Conservation (phyloP, 768 basidiomycete genomes). For the Lentinula sp. region DNA sequence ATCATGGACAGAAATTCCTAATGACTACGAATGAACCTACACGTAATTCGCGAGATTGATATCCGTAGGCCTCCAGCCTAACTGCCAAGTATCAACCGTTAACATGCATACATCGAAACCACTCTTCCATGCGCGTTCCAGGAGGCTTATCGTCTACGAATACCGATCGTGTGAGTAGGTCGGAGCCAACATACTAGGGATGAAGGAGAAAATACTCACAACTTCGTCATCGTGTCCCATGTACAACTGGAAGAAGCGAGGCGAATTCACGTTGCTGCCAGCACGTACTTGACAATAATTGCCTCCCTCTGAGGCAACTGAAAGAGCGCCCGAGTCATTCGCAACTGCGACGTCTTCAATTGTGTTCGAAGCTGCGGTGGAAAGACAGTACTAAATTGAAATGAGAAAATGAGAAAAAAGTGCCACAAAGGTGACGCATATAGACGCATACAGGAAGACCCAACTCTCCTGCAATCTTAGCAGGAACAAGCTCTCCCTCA, state of each 20-base stretch:
- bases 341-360: constrained; percentile 46
- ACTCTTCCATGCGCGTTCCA: constrained; percentile 38
- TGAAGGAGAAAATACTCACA: constrained; percentile 15
- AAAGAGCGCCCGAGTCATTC: constrained; percentile 34
- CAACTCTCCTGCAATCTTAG: constrained; percentile 41
- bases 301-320: constrained; percentile 29
- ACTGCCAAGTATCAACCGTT: constrained; percentile 45
- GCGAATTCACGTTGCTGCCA: constrained; percentile 26
- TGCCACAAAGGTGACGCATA: constrained; percentile 2
- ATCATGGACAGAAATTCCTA: neutral
- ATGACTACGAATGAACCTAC: constrained; percentile 12
- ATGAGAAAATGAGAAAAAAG: neutral
- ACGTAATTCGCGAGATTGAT: constrained; percentile 45
- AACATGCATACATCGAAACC: constrained; percentile 44
- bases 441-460: constrained; percentile 26
- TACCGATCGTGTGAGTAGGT: neutral
- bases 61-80: constrained; percentile 43
- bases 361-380: constrained; percentile 42
- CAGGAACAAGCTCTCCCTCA: constrained; percentile 39
- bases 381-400: constrained; percentile 37
- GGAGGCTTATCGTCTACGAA: constrained; percentile 33
- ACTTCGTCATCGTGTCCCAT: constrained; percentile 50
- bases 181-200: neutral
- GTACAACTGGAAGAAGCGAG: constrained; percentile 52
- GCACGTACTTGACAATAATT: constrained; percentile 26